Percentiles rank a stretch among this genome's conserved stretches.
Conservation (phyloP, 768 basidiomycete species). For the Boletus rubropictus region DNA sequence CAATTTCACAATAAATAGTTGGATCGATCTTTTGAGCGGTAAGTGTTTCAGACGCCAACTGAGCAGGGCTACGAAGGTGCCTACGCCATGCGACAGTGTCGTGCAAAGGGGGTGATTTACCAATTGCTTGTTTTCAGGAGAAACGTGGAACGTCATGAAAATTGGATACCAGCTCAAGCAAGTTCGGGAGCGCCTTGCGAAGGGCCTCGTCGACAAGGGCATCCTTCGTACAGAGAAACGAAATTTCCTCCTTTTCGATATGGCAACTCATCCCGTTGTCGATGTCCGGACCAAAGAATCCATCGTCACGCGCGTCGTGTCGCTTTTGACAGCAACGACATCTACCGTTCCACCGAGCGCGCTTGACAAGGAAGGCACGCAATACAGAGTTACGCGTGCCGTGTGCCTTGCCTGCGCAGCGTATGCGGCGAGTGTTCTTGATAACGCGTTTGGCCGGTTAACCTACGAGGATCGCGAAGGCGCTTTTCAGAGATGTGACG, state of each 20-base stretch:
- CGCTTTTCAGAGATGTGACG: slow-evolving; percentile 90
- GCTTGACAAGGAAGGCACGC: slow-evolving; percentile 69
- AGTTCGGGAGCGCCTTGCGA: slow-evolving; percentile 94
- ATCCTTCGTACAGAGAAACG: slow-evolving; percentile 98
- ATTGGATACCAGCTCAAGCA: slow-evolving; percentile 99
- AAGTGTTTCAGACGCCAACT: background rate
- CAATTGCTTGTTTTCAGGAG: slow-evolving; percentile 48
- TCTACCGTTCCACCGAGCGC: slow-evolving; percentile 72
- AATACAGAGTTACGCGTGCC: slow-evolving; percentile 73
- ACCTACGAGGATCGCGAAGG: slow-evolving; percentile 91
- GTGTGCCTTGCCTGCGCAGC: slow-evolving; percentile 87
- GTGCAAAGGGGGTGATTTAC: slow-evolving; percentile 1
- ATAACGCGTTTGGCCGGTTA: slow-evolving; percentile 85
- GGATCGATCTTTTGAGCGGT: slow-evolving; percentile 96
- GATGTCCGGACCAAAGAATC: slow-evolving; percentile 87
- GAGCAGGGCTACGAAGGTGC: background rate
- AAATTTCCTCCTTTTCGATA: slow-evolving; percentile 98
- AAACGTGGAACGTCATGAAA: slow-evolving; percentile 99
- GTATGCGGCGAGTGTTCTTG: slow-evolving; percentile 91
- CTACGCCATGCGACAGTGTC: background rate
- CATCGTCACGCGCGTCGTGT: slow-evolving; percentile 68
- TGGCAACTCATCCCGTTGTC: slow-evolving; percentile 98
- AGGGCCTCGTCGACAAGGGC: slow-evolving; percentile 97
- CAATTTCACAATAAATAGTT: slow-evolving; percentile 69
- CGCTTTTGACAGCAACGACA: slow-evolving; percentile 79